Percentiles rank a stretch among this genome's conserved stretches.
phyloP scores from a whole-genome alignment of 257 asterid genomes.

The Solanum neorickii region DNA sequence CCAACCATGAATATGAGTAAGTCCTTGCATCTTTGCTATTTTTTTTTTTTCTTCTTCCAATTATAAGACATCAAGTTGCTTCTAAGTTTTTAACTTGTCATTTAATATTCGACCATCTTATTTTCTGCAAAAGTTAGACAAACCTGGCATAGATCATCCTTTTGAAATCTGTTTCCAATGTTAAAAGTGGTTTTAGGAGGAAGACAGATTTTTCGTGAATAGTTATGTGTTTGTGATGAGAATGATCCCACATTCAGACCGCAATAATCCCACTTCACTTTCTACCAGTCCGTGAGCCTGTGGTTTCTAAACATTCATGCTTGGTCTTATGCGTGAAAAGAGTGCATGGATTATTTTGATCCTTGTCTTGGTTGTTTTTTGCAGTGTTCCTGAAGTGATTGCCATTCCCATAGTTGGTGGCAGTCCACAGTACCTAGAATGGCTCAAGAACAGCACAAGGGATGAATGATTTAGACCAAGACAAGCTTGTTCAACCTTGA shows the following conservation, averaged over 20 bases:
- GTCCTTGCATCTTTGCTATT: constrained; percentile 1
- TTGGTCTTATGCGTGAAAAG: neutral
- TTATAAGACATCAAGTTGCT: neutral
- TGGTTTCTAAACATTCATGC: neutral
- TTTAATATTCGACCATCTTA: neutral
- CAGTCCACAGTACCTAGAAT: constrained; percentile 62
- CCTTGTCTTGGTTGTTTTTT: neutral
- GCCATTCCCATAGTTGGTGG: constrained; percentile 87
- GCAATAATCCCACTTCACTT: neutral
- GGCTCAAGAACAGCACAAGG: constrained; percentile 75
- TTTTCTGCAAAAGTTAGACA: neutral
- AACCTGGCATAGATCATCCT: neutral
- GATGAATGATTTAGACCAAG: constrained; percentile 11
- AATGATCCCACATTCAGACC: neutral
- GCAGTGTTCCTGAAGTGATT: constrained; percentile 91
- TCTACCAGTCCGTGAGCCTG: neutral
- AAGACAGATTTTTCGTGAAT: neutral
- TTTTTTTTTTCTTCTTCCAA: neutral
- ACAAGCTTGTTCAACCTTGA: neutral
- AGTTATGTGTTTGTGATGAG: neutral
- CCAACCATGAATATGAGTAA: constrained; percentile 92
- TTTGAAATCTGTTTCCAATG: neutral
- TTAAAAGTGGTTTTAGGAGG: neutral
- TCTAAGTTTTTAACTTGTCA: neutral
- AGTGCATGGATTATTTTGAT: neutral